Evolutionary conservation across 148 eudicot species (phyloP).

Genomic region (Rhododendron vialii): DNA sequence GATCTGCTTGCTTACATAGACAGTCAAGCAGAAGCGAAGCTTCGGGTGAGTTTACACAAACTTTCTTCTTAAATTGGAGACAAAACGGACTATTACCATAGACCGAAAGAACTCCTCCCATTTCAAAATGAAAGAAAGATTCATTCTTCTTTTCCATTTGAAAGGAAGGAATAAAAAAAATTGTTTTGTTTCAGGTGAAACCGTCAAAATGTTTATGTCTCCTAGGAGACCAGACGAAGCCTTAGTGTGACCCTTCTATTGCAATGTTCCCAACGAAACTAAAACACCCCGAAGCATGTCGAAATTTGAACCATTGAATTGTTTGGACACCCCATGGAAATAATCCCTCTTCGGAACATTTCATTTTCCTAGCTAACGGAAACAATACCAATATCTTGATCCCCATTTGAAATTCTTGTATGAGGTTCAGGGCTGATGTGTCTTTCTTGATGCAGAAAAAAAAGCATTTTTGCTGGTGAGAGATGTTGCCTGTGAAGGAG

Average conservation of each 20-base stretch:
- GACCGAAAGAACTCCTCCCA: conserved; percentile 23
- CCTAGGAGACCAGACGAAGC: not conserved
- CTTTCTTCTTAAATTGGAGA: not conserved
- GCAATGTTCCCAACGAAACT: not conserved
- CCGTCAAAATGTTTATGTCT: not conserved
- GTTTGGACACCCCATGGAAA: not conserved
- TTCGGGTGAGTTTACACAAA: conserved; percentile 39
- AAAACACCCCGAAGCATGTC: not conserved
- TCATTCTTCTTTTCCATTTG: not conserved
- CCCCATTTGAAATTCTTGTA: not conserved
- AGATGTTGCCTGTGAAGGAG: conserved; percentile 9
- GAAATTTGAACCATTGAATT: not conserved
- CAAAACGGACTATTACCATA: conserved; percentile 13
- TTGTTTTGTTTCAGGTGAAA: not conserved
- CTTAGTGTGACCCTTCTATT: not conserved
- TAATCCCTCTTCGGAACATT: not conserved
- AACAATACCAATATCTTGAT: not conserved
- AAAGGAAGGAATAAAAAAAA: not conserved
- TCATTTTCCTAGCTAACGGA: not conserved
- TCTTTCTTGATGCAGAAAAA: conserved; percentile 49
- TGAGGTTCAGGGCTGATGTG: conserved; percentile 13
- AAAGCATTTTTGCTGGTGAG: conserved; percentile 59
- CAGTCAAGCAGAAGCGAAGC: conserved; percentile 72
- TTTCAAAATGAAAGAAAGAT: not conserved
- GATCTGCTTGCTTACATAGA: conserved; percentile 92